Conservation (phyloP, 2,329 filamentous ascomycete species). For the Neonectria coccinea region DNA sequence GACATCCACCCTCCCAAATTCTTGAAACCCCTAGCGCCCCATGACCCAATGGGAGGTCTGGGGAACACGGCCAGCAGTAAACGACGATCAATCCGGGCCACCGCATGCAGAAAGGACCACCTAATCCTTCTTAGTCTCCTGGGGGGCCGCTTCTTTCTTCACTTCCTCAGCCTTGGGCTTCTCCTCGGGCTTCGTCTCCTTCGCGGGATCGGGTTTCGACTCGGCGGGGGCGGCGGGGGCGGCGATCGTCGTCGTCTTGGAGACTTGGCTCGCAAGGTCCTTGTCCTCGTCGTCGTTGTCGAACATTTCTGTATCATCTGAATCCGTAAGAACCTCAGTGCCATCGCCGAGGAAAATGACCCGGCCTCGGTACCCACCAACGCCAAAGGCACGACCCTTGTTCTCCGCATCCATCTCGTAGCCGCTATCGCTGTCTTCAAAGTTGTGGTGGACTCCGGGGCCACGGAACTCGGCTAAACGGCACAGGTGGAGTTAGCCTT, state of each 20-base stretch:
- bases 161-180: constrained; percentile 39
- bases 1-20: constrained; percentile 37
- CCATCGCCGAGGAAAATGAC: constrained; percentile 97
- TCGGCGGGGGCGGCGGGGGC: constrained; percentile 41
- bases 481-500: constrained; percentile 32
- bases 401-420: constrained; percentile 81
- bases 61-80: constrained; percentile 39
- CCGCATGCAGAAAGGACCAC: constrained; percentile 42
- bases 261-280: constrained; percentile 85
- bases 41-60: constrained; percentile 22
- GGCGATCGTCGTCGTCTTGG: constrained; percentile 62
- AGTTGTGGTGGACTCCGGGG: constrained; percentile 84
- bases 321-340: constrained; percentile 89
- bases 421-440: constrained; percentile 81
- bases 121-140: constrained; percentile 54
- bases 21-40: constrained; percentile 27
- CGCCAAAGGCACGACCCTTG: constrained; percentile 71
- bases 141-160: constrained; percentile 42
- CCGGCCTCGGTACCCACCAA: constrained; percentile 80
- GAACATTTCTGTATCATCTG: constrained; percentile 93
- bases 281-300: constrained; percentile 87
- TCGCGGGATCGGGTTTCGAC: constrained; percentile 41
- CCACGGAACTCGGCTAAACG: constrained; percentile 82
- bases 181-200: constrained; percentile 38
- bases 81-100: constrained; percentile 34